Evolutionary conservation across 306 rosid species (phyloP).

Genomic region (Vigna reflexopilosa): DNA sequence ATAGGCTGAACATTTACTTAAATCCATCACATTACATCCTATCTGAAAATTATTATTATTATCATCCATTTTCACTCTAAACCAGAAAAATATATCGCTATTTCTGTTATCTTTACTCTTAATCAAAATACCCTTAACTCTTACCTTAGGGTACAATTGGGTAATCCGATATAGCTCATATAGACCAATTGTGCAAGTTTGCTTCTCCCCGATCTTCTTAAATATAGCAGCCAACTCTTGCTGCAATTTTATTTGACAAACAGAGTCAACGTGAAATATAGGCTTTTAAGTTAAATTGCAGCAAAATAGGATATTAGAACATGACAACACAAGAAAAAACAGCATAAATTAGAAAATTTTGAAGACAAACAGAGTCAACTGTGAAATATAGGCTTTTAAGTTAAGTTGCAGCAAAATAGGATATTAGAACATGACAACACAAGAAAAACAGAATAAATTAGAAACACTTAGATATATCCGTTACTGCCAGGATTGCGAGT

Average conservation of each 20-base stretch:
- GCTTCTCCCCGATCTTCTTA: constrained; percentile 99
- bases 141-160: constrained; percentile 93
- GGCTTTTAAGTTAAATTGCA: constrained; percentile 7
- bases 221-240: constrained; percentile 99
- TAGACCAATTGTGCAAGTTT: constrained; percentile 95
- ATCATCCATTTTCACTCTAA: background rate
- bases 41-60: background rate
- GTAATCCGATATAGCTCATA: constrained; percentile 92
- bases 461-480: background rate
- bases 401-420: constrained; percentile 9
- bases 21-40: background rate
- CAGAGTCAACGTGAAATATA: background rate
- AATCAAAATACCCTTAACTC: constrained; percentile 1
- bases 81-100: background rate
- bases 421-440: background rate
- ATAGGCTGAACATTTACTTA: background rate
- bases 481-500: background rate
- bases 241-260: constrained; percentile 54
- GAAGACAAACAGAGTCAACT: constrained; percentile 17
- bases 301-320: constrained; percentile 12
- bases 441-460: background rate
- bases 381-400: background rate
- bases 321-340: constrained; percentile 1
- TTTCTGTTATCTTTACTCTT: background rate
- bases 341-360: background rate